Evolutionary conservation across 805 yeast species (phyloP), one percentile per base, ranked within the genome.

Genomic region (Metschnikowia henanensis): DNA sequence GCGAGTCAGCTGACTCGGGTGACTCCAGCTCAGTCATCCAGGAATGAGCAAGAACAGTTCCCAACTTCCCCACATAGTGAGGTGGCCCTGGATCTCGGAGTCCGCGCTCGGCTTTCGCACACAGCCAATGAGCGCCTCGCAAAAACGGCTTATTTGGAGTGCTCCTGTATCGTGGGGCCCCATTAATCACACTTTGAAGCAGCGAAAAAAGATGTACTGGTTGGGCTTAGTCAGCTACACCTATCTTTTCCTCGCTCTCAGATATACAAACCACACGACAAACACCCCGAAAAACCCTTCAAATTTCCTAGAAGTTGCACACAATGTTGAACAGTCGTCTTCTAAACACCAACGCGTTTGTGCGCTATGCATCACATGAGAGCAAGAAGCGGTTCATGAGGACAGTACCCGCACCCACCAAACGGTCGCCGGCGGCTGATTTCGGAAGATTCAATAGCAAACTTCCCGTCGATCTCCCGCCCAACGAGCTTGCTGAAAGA

Each of bases 321-420:
- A 15, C 10, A 20, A 50, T 49, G 52, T 49, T 49, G 41, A 49
- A 39, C 30, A 42, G 36, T 23, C 43, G 43, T 18, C 39, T 45
- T n/a, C 40, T 36, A 32, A 35, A 25, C 26, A 28, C 52, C 17
- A 46, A 41, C 34, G 32, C 42, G 8, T 49, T 51, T 31, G 51
- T 49, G 31, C 38, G 55, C 26, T 46, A 45, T 25, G 48, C 52
- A 15, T 51, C 55, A 1, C 47, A 43, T 3, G 49, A 48, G 33
- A 44, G 50, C 25, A 50, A 45, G 32, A 62, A 59, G 49, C 41
- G 68, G 29, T 61, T 51, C 41, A 53, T 63, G 47, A 62, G 62
- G 42, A 62, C 65, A 4, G 56, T 59, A 5, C 65, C 64, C 7
- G 34, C 43, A 5, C 5, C 52, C 10, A 39, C 30, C 28, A 56